Percentiles rank a stretch among this genome's conserved stretches.
phyloP scores from a whole-genome alignment of 2,329 filamentous ascomycete genomes.

The Paramyrothecium roridum region DNA sequence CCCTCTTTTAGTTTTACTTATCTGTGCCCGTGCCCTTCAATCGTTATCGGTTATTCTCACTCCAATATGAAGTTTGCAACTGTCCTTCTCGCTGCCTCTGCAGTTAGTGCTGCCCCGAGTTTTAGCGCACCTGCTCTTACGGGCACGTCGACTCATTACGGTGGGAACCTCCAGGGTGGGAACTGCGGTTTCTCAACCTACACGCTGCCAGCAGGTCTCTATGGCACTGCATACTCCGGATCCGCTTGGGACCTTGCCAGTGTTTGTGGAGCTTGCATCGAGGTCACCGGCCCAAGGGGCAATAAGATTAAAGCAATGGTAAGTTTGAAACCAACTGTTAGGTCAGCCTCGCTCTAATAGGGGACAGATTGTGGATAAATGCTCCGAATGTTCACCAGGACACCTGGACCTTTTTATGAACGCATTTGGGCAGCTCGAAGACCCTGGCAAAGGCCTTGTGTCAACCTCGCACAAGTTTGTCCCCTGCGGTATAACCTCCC shows the following conservation, averaged over 20 bases:
- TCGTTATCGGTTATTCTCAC: no score
- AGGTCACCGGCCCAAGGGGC: slow-evolving; percentile 54
- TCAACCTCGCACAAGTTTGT: slow-evolving; percentile 31
- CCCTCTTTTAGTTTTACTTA: no score
- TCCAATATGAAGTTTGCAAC: no score
- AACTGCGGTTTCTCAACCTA: no score
- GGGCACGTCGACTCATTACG: no score
- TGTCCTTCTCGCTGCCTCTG: no score
- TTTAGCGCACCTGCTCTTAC: no score
- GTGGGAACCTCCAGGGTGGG: no score
- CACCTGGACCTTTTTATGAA: slow-evolving; percentile 44
- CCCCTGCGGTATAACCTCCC: slow-evolving; percentile 36
- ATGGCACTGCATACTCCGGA: slow-evolving; percentile 59
- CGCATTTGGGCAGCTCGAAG: slow-evolving; percentile 34
- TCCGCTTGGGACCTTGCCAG: slow-evolving; percentile 52
- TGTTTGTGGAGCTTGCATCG: slow-evolving; percentile 60
- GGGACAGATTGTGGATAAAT: slow-evolving; percentile 39
- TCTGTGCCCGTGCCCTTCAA: no score
- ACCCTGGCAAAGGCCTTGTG: slow-evolving; percentile 29
- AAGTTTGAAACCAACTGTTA: no score
- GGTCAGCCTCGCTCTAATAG: background rate
- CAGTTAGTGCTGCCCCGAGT: no score
- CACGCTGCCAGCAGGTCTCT: slow-evolving; percentile 56
- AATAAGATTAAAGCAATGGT: slow-evolving; percentile 61
- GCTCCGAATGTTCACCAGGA: slow-evolving; percentile 34